A percentile compares a stretch with the other conserved stretches of the same genome.
Conservation (phyloP, 2,329 filamentous ascomycete genomes). For the Aureobasidium sp. region DNA sequence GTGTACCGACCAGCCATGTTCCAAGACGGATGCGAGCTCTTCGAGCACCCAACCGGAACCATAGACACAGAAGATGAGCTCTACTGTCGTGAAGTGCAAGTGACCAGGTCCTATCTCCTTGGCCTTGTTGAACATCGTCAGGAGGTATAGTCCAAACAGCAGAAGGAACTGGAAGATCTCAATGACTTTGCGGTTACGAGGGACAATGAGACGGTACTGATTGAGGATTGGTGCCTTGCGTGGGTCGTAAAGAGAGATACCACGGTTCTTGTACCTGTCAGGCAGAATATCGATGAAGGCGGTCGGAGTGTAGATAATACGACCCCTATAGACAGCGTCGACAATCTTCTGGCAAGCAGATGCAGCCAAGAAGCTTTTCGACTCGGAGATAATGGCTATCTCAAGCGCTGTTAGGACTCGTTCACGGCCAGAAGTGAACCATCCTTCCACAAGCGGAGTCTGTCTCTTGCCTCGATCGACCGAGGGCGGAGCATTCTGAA, state of each 20-base stretch:
- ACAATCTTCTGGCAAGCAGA: conserved; percentile 77
- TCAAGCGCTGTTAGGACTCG: conserved; percentile 70
- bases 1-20: conserved; percentile 73
- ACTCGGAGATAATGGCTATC: conserved; percentile 75
- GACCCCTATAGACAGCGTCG: conserved; percentile 72
- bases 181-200: conserved; percentile 66
- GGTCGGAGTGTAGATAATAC: conserved; percentile 74
- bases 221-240: conserved; percentile 68
- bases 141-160: conserved; percentile 61
- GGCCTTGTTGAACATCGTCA: conserved; percentile 64
- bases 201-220: conserved; percentile 78
- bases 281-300: conserved; percentile 78
- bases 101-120: conserved; percentile 37
- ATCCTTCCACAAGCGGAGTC: conserved; percentile 37
- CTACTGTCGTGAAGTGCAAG: conserved; percentile 41
- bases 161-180: conserved; percentile 68
- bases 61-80: conserved; percentile 65
- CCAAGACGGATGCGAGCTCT: conserved; percentile 68
- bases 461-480: conserved; percentile 53
- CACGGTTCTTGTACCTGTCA: conserved; percentile 77
- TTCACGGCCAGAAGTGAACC: conserved; percentile 42
- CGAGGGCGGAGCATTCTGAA: conserved; percentile 69
- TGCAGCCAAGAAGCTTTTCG: conserved; percentile 69
- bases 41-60: conserved; percentile 73
- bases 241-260: conserved; percentile 74